phyloP scores from a whole-genome alignment of 2,329 filamentous ascomycete species.

The Penicillium paneum region DNA sequence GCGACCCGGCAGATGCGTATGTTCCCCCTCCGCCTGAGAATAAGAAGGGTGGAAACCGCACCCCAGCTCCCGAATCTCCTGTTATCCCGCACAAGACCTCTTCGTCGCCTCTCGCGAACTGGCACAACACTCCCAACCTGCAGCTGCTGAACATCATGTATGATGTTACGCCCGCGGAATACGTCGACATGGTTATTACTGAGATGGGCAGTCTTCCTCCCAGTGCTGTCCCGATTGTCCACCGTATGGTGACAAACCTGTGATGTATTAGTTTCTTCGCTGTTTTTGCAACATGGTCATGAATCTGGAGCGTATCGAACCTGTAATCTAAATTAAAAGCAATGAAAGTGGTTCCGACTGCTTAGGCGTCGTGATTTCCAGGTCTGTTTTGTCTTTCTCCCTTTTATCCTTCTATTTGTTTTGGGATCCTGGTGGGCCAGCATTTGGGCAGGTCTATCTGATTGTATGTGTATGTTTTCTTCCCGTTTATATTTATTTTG shows the following conservation, averaged over 20 bases:
- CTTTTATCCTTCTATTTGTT: too few relatives aligned
- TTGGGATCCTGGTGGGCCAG: not conserved
- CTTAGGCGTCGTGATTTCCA: not conserved
- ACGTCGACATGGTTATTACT: slow-evolving; percentile 83
- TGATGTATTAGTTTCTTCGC: slow-evolving; percentile 13
- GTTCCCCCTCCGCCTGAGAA: slow-evolving; percentile 21
- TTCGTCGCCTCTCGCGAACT: slow-evolving; percentile 47
- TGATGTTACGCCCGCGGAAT: slow-evolving; percentile 84
- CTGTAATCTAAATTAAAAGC: slow-evolving; percentile 3
- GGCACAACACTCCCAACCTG: slow-evolving; percentile 58
- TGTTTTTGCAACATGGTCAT: not conserved
- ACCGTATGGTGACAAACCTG: slow-evolving; percentile 54
- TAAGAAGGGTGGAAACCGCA: slow-evolving; percentile 34
- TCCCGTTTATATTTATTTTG: not conserved
- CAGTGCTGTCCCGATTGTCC: slow-evolving; percentile 75
- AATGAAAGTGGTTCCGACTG: not conserved
- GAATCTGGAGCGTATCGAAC: not conserved
- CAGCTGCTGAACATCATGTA: slow-evolving; percentile 76
- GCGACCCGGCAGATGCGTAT: slow-evolving; percentile 23
- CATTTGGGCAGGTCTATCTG: not conserved
- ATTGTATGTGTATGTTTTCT: not conserved
- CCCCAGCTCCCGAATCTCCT: slow-evolving; percentile 23
- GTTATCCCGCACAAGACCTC: slow-evolving; percentile 24
- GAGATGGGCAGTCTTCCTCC: slow-evolving; percentile 85
- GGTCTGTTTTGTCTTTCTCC: not conserved